Evolutionary conservation across 352 stramenopile species (phyloP), one percentile per base, ranked within the genome.

Genomic region (Pythium scleroteichum): DNA sequence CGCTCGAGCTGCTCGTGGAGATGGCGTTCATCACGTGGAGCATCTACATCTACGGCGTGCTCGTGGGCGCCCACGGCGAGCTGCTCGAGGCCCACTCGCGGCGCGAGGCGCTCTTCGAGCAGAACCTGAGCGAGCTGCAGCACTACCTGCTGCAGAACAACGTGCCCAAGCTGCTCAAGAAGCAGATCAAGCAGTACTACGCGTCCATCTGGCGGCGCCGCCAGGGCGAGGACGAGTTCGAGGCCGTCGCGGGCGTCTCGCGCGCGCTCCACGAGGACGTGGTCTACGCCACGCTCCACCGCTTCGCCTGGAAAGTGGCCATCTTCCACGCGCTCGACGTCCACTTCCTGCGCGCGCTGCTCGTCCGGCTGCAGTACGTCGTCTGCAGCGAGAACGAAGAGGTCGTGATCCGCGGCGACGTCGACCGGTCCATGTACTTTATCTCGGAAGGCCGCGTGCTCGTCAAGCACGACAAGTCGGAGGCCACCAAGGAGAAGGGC

Each of bases 361-460:
- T 91, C 0, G 70, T 79, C 9, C 71, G 70, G 9, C 62, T 91
- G 10, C 73, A 84, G 35, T 88, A 83, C 41, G 75, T 91, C 0
- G 66, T 89, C 10, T 89, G 76, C 59, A 82, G 75, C 12, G 79
- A 87, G 47, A 75, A 72, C 14, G 79, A 89, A 50, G 78, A 89
- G 32, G 71, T 91, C 35, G 79, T 89, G 49, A 82, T 86, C n/a
- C 61, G 67, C 4, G 82, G 84, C 1, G 84, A 94, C 62, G 81
- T 92, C 50, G 82, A 92, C 27, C 77, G 79, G 16, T 85, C 67
- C 39, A 90, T 93, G 84, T 92, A 92, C 52, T 90, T 93, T 32
- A 90, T 93, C 47, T 70, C 79, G 0, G 53, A 75, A 0, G 84
- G 84, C 0, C 81, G 79, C 5, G 53, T 93, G 2, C 66, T 83